Conservation (phyloP, 129 eudicot genomes). For the Chrysanthemum seticuspe region DNA sequence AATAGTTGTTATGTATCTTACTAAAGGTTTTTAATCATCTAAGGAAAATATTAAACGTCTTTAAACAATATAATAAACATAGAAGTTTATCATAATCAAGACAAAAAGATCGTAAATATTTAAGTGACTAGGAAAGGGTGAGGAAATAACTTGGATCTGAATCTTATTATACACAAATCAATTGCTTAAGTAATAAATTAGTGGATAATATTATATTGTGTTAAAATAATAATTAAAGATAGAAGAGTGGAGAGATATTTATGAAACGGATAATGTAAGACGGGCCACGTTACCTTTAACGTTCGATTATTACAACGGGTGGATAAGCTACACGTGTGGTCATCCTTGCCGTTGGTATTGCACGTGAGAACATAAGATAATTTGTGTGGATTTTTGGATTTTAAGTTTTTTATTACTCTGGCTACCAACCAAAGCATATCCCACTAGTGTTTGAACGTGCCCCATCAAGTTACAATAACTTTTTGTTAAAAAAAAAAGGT, state of each 20-base stretch:
- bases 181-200: neutral
- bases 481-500: no score
- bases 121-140: neutral
- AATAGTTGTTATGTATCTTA: no score
- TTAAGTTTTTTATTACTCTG: neutral
- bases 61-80: no score
- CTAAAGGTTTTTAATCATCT: no score
- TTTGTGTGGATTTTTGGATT: conserved; percentile 9
- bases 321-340: conserved; percentile 17
- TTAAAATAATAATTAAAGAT: neutral
- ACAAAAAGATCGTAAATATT: neutral
- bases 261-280: conserved; percentile 18
- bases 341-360: neutral
- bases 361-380: conserved; percentile 20
- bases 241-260: neutral
- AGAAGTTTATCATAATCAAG: no score
- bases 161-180: neutral
- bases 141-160: conserved; percentile 14
- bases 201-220: neutral
- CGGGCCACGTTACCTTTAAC: conserved; percentile 24
- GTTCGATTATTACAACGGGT: conserved; percentile 20
- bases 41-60: no score
- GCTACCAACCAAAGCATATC: conserved; percentile 13
- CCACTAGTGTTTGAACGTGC: neutral
- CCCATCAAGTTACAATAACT: neutral